Conservation (phyloP, 208 protist species). For the Crithidia fasciculata region DNA sequence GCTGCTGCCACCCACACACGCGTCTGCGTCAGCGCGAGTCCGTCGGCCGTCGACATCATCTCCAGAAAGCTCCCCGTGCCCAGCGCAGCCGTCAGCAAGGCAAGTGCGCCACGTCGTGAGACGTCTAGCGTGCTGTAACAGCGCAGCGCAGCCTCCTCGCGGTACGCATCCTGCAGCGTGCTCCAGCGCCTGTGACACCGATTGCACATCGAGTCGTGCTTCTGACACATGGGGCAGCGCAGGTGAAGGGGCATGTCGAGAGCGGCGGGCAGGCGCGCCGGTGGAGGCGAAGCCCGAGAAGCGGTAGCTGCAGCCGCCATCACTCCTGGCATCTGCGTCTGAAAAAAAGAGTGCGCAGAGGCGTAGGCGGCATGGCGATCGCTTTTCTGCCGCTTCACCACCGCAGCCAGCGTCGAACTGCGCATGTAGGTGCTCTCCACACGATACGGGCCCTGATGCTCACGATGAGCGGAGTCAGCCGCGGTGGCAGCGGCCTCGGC, state of each 20-base stretch:
- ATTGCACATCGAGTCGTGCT: slow-evolving; percentile 63
- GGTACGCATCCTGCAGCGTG: slow-evolving; percentile 24
- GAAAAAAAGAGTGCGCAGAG: slow-evolving; percentile 6
- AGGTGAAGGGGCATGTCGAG: slow-evolving; percentile 52
- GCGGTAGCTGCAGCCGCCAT: neutral
- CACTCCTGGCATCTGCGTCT: neutral
- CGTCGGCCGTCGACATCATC: slow-evolving; percentile 44
- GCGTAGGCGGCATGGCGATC: slow-evolving; percentile 20
- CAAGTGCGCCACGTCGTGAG: slow-evolving; percentile 21
- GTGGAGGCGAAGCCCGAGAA: neutral
- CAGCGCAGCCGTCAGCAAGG: slow-evolving; percentile 43
- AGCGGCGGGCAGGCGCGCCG: slow-evolving; percentile 26
- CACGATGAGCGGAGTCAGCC: neutral
- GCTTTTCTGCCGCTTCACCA: slow-evolving; percentile 18
- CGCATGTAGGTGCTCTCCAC: slow-evolving; percentile 21
- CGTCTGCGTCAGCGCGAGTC: slow-evolving; percentile 4
- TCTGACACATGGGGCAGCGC: slow-evolving; percentile 57
- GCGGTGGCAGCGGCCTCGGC: neutral
- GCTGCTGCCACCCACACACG: slow-evolving; percentile 8
- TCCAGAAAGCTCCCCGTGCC: slow-evolving; percentile 44
- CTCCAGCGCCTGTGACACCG: slow-evolving; percentile 52
- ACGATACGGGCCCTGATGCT: neutral
- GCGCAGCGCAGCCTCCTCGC: slow-evolving; percentile 6
- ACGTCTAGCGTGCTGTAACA: slow-evolving; percentile 39
- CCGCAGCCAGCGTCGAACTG: neutral